These are phyloP conservation scores for Aspergillus ellipticus DNA, from an alignment of 495 filamentous ascomycete genomes.

Conservation along the genomic window DNA sequence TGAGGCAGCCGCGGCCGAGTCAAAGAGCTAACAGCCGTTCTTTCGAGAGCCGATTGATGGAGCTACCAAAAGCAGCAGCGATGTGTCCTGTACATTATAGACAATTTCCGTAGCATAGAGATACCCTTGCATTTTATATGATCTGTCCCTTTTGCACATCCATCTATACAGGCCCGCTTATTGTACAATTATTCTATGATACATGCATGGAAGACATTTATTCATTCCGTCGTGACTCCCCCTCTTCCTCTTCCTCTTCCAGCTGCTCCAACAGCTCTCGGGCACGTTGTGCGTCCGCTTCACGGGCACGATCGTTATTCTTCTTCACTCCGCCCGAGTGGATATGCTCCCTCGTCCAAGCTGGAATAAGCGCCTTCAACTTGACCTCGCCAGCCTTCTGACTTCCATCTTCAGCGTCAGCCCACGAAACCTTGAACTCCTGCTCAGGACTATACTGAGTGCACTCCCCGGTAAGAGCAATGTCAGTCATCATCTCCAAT, in stretches of 20 bases:
- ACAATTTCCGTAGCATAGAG: slow-evolving; percentile 11
- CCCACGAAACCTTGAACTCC: slow-evolving; percentile 54
- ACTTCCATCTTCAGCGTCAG: slow-evolving; percentile 40
- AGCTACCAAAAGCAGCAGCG: background rate
- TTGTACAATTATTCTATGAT: slow-evolving; percentile 20
- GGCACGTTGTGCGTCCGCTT: slow-evolving; percentile 30
- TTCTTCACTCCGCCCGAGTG: slow-evolving; percentile 25
- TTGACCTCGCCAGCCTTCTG: slow-evolving; percentile 50
- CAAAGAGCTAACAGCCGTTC: background rate
- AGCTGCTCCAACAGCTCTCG: slow-evolving; percentile 39
- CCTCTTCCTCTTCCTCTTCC: slow-evolving; percentile 41
- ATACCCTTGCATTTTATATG: slow-evolving; percentile 19
- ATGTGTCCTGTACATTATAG: background rate
- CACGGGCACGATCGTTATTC: slow-evolving; percentile 14
- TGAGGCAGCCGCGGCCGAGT: slow-evolving; percentile 25
- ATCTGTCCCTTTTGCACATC: slow-evolving; percentile 1
- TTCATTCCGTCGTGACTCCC: slow-evolving; percentile 25
- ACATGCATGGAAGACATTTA: slow-evolving; percentile 8
- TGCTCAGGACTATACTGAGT: slow-evolving; percentile 48
- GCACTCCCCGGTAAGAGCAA: slow-evolving; percentile 60
- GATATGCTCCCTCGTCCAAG: slow-evolving; percentile 59
- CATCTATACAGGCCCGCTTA: slow-evolving; percentile 18
- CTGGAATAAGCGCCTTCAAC: slow-evolving; percentile 83
- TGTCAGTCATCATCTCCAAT: slow-evolving; percentile 82
- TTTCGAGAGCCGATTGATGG: background rate